phyloP scores from a whole-genome alignment of 2,329 filamentous ascomycete species.

The Pestalotiopsis sp. region DNA sequence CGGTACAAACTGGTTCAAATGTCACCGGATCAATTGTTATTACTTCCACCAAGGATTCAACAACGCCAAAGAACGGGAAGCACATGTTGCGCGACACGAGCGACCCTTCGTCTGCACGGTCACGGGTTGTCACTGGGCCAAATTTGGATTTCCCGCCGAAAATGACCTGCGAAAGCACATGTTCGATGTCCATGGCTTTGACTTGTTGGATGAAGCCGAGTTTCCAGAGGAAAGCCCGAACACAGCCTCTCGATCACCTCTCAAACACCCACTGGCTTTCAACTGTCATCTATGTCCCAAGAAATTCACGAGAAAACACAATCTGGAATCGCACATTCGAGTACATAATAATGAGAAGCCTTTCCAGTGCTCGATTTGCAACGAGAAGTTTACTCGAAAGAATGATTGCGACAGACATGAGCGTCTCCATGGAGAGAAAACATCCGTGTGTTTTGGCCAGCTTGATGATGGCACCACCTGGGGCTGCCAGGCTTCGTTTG shows the following conservation, averaged over 20 bases:
- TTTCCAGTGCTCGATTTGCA: neutral
- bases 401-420: neutral
- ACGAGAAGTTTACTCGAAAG: neutral
- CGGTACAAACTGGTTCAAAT: neutral
- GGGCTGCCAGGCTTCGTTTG: neutral
- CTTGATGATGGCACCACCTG: neutral
- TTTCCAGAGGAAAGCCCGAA: neutral
- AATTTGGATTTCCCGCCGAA: neutral
- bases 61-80: neutral
- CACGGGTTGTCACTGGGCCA: neutral
- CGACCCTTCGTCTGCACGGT: neutral
- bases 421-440: neutral
- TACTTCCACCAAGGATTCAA: neutral
- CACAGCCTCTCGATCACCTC: neutral
- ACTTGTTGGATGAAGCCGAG: neutral
- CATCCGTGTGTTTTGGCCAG: neutral
- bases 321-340: neutral
- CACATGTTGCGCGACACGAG: neutral
- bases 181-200: neutral
- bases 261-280: neutral
- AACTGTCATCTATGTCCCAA: neutral
- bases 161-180: neutral
- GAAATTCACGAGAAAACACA: neutral
- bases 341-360: neutral
- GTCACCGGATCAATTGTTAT: neutral